Conservation (phyloP, 1,284 basidiomycete species). For the Boletus semigastroideus region DNA sequence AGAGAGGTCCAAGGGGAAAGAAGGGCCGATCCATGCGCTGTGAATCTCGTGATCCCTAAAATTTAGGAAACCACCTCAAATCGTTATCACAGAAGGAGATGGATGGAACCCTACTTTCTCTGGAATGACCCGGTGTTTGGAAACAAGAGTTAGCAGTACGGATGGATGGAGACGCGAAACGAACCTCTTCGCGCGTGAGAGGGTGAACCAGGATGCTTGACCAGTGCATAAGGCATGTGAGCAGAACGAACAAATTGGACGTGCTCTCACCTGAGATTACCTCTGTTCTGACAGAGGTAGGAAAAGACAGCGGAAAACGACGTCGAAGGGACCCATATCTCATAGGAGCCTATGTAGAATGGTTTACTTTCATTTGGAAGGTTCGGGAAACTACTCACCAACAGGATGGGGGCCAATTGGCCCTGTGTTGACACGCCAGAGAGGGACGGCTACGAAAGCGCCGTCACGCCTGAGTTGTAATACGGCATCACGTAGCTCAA, state of each 20-base stretch:
- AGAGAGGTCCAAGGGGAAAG: slow-evolving; percentile 64
- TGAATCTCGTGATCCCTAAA: slow-evolving; percentile 63
- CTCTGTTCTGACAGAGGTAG: slow-evolving; percentile 66
- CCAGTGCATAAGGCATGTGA: not conserved
- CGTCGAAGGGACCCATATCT: slow-evolving; percentile 73
- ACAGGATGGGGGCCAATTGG: slow-evolving; percentile 77
- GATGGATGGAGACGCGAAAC: slow-evolving; percentile 15
- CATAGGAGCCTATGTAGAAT: slow-evolving; percentile 66
- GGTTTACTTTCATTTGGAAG: not conserved
- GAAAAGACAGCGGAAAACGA: slow-evolving; percentile 73
- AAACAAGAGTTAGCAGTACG: not conserved
- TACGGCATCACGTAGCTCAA: slow-evolving; percentile 68
- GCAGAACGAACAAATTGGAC: not conserved
- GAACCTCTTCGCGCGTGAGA: slow-evolving; percentile 63
- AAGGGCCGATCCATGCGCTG: slow-evolving; percentile 68
- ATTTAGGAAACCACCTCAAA: not conserved
- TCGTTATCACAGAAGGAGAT: not conserved
- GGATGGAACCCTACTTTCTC: slow-evolving; percentile 33
- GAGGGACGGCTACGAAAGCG: slow-evolving; percentile 73
- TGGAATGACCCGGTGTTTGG: slow-evolving; percentile 11
- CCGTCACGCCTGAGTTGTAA: slow-evolving; percentile 66
- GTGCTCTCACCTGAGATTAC: slow-evolving; percentile 55
- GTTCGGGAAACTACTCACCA: slow-evolving; percentile 41
- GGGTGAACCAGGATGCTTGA: slow-evolving; percentile 61
- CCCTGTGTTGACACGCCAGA: slow-evolving; percentile 64